Percentiles rank a stretch among this genome's conserved stretches.
These are phyloP conservation scores for Cutaneotrichosporon sp. DNA, from an alignment of 1,284 basidiomycete species.

Conservation along the genomic window DNA sequence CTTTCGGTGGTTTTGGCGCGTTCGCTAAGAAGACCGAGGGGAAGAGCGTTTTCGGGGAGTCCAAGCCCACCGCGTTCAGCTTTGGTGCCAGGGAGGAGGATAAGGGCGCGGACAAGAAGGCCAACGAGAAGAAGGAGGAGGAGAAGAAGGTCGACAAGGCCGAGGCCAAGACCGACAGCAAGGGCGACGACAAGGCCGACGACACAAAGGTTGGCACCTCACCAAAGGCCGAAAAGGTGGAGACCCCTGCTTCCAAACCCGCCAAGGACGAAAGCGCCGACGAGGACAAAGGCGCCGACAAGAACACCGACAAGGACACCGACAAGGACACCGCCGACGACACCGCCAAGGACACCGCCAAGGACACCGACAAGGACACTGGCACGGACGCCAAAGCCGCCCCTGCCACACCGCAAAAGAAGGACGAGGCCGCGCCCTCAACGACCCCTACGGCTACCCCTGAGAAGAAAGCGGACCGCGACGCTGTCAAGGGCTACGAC, in stretches of 20 bases:
- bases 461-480: not conserved
- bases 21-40: slow-evolving; percentile 11
- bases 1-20: slow-evolving; percentile 28
- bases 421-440: not conserved
- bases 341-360: not conserved
- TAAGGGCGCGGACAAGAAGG: not conserved
- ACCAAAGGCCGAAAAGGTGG: too few relatives aligned
- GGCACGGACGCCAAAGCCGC: not conserved
- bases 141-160: not conserved
- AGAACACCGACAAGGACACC: not conserved
- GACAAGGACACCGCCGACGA: not conserved
- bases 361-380: not conserved
- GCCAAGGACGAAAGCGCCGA: not conserved
- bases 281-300: not conserved
- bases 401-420: not conserved
- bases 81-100: slow-evolving; percentile 1
- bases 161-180: not conserved
- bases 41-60: slow-evolving; percentile 17
- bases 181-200: not conserved
- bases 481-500: too few relatives aligned
- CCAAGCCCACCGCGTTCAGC: not conserved
- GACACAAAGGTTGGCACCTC: too few relatives aligned
- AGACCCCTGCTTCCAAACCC: not conserved
- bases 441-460: not conserved
- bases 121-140: slow-evolving; percentile 1